Conservation (phyloP, 2,329 filamentous ascomycete genomes). For the Endoconidiophora polonica region DNA sequence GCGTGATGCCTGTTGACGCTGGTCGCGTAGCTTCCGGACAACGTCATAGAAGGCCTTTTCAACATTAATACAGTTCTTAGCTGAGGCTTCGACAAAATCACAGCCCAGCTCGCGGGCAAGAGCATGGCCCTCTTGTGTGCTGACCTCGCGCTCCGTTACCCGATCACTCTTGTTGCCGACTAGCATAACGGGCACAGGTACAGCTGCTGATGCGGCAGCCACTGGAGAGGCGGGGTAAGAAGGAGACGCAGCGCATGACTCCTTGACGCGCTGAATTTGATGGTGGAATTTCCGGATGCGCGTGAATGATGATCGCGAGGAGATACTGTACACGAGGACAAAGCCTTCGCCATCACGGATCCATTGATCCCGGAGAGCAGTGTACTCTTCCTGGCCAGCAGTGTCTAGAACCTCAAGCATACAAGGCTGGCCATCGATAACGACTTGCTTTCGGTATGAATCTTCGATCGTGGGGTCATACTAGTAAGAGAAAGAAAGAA, state of each 20-base stretch:
- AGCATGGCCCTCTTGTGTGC: slow-evolving; percentile 86
- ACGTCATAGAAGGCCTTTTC: slow-evolving; percentile 98
- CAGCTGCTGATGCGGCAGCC: slow-evolving; percentile 38
- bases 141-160: slow-evolving; percentile 89
- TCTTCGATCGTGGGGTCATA: slow-evolving; percentile 82
- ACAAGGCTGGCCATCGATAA: slow-evolving; percentile 88
- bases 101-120: slow-evolving; percentile 83
- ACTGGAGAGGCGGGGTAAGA: slow-evolving; percentile 63
- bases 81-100: slow-evolving; percentile 92
- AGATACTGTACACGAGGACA: slow-evolving; percentile 96
- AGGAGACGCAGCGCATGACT: slow-evolving; percentile 62
- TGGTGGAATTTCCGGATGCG: slow-evolving; percentile 92
- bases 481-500: slow-evolving; percentile 23
- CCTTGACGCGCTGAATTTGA: slow-evolving; percentile 94
- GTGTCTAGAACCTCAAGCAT: slow-evolving; percentile 97
- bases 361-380: slow-evolving; percentile 91
- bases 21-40: slow-evolving; percentile 72
- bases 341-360: slow-evolving; percentile 96
- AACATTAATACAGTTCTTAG: slow-evolving; percentile 96
- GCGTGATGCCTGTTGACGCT: slow-evolving; percentile 44
- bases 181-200: slow-evolving; percentile 85
- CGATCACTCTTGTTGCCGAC: slow-evolving; percentile 98
- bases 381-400: slow-evolving; percentile 96
- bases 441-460: slow-evolving; percentile 74
- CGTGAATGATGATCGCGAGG: slow-evolving; percentile 84